Conservation (phyloP, 805 yeast genomes). For the Monosporozyma siamensis region DNA sequence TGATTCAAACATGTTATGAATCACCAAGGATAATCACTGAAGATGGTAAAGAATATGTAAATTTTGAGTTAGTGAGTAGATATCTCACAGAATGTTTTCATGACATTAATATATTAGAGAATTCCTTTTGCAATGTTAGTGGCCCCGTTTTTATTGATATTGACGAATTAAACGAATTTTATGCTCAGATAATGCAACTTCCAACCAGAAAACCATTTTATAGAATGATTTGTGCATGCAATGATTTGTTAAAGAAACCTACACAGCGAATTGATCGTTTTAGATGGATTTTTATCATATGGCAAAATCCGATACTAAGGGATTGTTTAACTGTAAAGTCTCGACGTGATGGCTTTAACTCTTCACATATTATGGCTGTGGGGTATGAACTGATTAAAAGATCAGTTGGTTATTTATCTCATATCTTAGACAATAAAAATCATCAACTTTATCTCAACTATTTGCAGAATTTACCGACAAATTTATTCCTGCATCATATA, state of each 20-base stretch:
- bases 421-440: slow-evolving; percentile 2
- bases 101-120: slow-evolving; percentile 39
- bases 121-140: slow-evolving; percentile 37
- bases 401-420: slow-evolving; percentile 55
- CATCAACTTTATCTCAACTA: slow-evolving; percentile 7
- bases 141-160: slow-evolving; percentile 34
- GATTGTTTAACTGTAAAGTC: slow-evolving; percentile 34
- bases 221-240: slow-evolving; percentile 43
- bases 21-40: slow-evolving; percentile 1
- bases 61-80: slow-evolving; percentile 40
- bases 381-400: slow-evolving; percentile 67
- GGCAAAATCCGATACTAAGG: slow-evolving; percentile 59
- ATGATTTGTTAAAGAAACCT: slow-evolving; percentile 45
- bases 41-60: slow-evolving; percentile 1
- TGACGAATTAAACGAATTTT: slow-evolving; percentile 39
- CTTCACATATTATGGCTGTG: slow-evolving; percentile 44
- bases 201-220: slow-evolving; percentile 56
- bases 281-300: slow-evolving; percentile 52
- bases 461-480: slow-evolving; percentile 23
- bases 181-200: slow-evolving; percentile 36
- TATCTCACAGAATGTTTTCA: slow-evolving; percentile 41
- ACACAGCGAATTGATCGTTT: slow-evolving; percentile 25
- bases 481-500: slow-evolving; percentile 42
- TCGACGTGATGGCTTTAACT: slow-evolving; percentile 24
- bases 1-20: slow-evolving; percentile 5